phyloP scores from a whole-genome alignment of 2,329 filamentous ascomycete species.

The Penicillium polonicum region DNA sequence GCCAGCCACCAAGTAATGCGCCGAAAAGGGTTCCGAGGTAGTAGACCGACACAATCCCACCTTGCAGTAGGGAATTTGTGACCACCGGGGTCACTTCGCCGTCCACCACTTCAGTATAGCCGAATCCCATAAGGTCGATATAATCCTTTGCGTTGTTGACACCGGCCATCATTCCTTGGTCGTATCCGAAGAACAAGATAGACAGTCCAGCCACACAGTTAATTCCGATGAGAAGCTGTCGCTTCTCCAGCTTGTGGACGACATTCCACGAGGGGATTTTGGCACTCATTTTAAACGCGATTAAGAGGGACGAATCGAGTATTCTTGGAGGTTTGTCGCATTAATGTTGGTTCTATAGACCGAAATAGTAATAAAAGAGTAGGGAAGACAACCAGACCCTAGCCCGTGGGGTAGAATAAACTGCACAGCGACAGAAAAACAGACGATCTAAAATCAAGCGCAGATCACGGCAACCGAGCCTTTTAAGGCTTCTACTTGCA shows the following conservation, averaged over 20 bases:
- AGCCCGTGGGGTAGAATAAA: background rate
- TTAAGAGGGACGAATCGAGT: background rate
- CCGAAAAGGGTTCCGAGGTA: conserved; percentile 65
- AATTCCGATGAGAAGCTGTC: conserved; percentile 58
- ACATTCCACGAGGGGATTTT: conserved; percentile 48
- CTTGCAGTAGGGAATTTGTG: conserved; percentile 60
- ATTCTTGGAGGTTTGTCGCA: background rate
- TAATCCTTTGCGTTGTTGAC: conserved; percentile 67
- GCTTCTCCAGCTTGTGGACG: conserved; percentile 56
- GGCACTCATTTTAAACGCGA: conserved; percentile 34
- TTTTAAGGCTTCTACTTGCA: conserved; percentile 9
- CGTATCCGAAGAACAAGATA: conserved; percentile 68
- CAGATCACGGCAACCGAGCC: background rate
- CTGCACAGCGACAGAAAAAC: background rate
- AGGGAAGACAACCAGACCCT: background rate
- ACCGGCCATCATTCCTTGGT: conserved; percentile 57
- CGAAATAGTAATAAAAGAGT: background rate
- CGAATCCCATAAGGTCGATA: conserved; percentile 64
- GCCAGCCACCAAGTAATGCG: conserved; percentile 61
- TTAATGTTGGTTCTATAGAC: background rate
- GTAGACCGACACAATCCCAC: conserved; percentile 60
- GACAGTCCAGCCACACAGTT: conserved; percentile 64
- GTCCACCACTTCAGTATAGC: conserved; percentile 53
- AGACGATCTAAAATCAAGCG: background rate
- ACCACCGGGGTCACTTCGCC: conserved; percentile 52